Evolutionary conservation across 2,329 filamentous ascomycete species (phyloP).

Genomic region (Fusarium sp.): DNA sequence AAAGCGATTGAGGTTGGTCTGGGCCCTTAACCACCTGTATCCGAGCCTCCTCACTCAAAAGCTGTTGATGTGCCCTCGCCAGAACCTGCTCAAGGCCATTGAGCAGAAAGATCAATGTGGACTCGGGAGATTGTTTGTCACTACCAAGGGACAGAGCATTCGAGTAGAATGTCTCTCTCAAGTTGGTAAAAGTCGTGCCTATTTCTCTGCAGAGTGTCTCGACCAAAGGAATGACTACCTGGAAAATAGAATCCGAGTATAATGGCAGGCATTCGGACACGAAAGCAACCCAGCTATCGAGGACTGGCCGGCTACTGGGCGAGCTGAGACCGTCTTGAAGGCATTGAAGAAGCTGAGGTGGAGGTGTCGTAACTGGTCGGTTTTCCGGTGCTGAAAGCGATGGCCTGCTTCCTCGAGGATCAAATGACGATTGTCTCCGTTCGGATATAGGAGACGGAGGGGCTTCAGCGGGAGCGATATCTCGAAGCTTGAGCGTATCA

Average conservation of each 20-base stretch:
- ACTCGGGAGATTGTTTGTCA: conserved; percentile 65
- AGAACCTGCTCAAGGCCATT: conserved; percentile 93
- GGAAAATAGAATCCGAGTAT: conserved; percentile 86
- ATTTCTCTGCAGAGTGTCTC: conserved; percentile 89
- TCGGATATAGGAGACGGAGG: conserved; percentile 60
- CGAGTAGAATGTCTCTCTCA: conserved; percentile 72
- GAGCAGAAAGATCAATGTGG: conserved; percentile 84
- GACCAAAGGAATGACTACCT: conserved; percentile 89
- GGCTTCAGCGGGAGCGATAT: conserved; percentile 54
- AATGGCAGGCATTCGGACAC: conserved; percentile 85
- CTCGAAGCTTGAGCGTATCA: conserved; percentile 75
- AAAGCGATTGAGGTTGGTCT: conserved; percentile 86
- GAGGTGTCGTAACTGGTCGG: conserved; percentile 60
- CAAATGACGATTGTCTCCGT: conserved; percentile 57
- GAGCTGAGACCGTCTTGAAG: conserved; percentile 85
- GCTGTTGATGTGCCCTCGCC: conserved; percentile 84
- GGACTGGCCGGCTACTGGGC: conserved; percentile 75
- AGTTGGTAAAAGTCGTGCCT: conserved; percentile 73
- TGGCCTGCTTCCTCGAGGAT: conserved; percentile 54
- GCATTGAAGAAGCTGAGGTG: conserved; percentile 81
- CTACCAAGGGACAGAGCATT: conserved; percentile 33
- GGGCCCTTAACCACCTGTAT: conserved; percentile 78
- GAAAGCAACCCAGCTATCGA: conserved; percentile 93
- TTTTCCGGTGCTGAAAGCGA: conserved; percentile 52
- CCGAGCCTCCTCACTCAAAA: conserved; percentile 80